Conservation (phyloP, 257 asterid genomes). For the Eustoma russellianum region DNA sequence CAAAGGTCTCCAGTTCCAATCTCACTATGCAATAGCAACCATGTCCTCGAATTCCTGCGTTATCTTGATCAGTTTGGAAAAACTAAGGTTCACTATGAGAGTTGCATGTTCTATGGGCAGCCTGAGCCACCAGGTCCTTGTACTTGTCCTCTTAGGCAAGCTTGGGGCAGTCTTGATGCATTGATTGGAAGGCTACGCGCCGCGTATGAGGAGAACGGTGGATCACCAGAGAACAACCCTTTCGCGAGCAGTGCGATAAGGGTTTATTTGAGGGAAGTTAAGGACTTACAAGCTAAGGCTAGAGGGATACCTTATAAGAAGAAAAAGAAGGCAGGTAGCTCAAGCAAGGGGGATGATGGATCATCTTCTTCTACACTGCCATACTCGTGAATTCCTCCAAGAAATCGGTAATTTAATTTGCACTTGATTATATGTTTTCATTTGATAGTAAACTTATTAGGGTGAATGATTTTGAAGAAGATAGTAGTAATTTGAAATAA, state of each 20-base stretch:
- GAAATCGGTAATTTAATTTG: not conserved
- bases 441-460: too few species aligned
- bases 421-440: not conserved
- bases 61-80: slow-evolving; percentile 74
- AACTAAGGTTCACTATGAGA: slow-evolving; percentile 68
- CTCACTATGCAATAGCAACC: slow-evolving; percentile 47
- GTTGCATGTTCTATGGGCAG: slow-evolving; percentile 68
- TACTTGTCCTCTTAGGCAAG: slow-evolving; percentile 64
- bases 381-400: slow-evolving; percentile 29
- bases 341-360: slow-evolving; percentile 24
- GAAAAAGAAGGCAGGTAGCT: slow-evolving; percentile 48
- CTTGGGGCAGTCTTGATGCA: slow-evolving; percentile 82
- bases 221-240: slow-evolving; percentile 61
- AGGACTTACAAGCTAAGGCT: slow-evolving; percentile 64
- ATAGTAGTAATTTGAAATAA: too few species aligned
- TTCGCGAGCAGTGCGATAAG: slow-evolving; percentile 62
- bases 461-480: too few species aligned
- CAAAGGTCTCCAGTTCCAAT: slow-evolving; percentile 52
- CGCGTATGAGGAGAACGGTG: slow-evolving; percentile 79
- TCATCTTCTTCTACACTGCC: slow-evolving; percentile 34
- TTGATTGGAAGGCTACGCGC: slow-evolving; percentile 72
- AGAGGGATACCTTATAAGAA: slow-evolving; percentile 65
- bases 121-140: slow-evolving; percentile 80
- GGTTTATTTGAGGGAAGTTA: slow-evolving; percentile 60
- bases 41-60: slow-evolving; percentile 52